Evolutionary conservation across 2,329 filamentous ascomycete species (phyloP), one percentile per base, ranked within the genome.

Genomic region (Fusarium sp.): DNA sequence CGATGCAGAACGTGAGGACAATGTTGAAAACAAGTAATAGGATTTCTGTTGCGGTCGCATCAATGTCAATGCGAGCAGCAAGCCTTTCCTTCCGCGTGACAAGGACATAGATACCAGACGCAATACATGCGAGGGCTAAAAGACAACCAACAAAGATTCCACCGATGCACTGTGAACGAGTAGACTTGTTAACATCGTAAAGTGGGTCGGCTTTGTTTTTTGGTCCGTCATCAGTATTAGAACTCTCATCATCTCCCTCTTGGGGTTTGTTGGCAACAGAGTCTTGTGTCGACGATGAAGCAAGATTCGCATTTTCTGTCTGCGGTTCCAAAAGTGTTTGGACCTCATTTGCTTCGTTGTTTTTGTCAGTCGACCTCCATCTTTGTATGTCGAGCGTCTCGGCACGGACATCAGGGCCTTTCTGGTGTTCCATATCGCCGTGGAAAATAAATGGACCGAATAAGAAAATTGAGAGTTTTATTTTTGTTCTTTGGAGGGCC

Each of bases 371-470:
- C 2, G 43, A 45, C 16, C 11, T 10, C 26, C 26, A 28, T 11
- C 10, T 9, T 1, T 44, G 21, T 3, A 45, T 7, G 4, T 45
- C 10, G 7, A 25, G 43, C 25, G 3, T 13, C 8, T 45, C 11
- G 23, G 8, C 4, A 12, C 0, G 13, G 43, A 8, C 4, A 26
- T 26, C 10, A 8, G 21, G 11, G 6, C 11, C 6, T 2, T 25
- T 45, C 2, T 13, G 43, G 6, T 45, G 3, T 6, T 37, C 34
- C 34, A 37, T 37, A 18, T 37, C 18, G 18, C 18, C 18, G 16
- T 11, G 34, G 34, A n/a, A n/a, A n/a, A 3, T 7, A 4, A 37
- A 18, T 1, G 16, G 8, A 9, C 18, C 9, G 9, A n/a, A 37
- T 11, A 2, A n/a, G 6, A 37, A 18, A 11, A n/a, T n/a, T 11